Conservation (phyloP, 495 filamentous ascomycete species). For the Lasiosphaeria hispida region DNA sequence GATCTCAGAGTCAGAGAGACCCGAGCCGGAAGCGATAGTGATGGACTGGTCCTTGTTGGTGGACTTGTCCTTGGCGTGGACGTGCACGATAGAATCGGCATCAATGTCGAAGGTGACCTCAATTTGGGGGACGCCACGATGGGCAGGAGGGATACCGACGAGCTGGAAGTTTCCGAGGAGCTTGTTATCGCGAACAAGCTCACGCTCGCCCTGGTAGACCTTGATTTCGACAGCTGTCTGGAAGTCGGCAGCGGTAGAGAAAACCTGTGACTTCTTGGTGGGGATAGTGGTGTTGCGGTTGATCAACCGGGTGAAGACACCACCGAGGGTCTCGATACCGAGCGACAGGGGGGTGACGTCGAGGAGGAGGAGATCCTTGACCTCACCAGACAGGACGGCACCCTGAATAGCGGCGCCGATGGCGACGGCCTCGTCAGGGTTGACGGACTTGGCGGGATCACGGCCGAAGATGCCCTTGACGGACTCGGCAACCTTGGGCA, state of each 20-base stretch:
- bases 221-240: constrained; percentile 99
- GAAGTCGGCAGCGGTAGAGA: constrained; percentile 98
- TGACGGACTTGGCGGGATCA: constrained; percentile 97
- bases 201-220: constrained; percentile 99
- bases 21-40: constrained; percentile 96
- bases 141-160: constrained; percentile 93
- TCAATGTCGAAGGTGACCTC: constrained; percentile 99
- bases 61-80: constrained; percentile 98
- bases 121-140: constrained; percentile 95
- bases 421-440: constrained; percentile 98
- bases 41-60: constrained; percentile 99
- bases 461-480: constrained; percentile 98
- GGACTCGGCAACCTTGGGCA: constrained; percentile 98
- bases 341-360: constrained; percentile 97
- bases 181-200: constrained; percentile 99
- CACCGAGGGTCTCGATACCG: constrained; percentile 98
- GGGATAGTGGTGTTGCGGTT: constrained; percentile 99
- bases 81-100: constrained; percentile 97
- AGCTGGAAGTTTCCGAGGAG: constrained; percentile 99
- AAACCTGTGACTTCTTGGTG: constrained; percentile 98
- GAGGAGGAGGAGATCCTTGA: constrained; percentile 92
- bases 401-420: constrained; percentile 98
- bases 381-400: constrained; percentile 93
- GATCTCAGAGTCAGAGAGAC: constrained; percentile 93
- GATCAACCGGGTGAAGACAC: constrained; percentile 99